These are phyloP conservation scores for Nematodospora valgi DNA, from an alignment of 805 yeast genomes.

Conservation along the genomic window DNA sequence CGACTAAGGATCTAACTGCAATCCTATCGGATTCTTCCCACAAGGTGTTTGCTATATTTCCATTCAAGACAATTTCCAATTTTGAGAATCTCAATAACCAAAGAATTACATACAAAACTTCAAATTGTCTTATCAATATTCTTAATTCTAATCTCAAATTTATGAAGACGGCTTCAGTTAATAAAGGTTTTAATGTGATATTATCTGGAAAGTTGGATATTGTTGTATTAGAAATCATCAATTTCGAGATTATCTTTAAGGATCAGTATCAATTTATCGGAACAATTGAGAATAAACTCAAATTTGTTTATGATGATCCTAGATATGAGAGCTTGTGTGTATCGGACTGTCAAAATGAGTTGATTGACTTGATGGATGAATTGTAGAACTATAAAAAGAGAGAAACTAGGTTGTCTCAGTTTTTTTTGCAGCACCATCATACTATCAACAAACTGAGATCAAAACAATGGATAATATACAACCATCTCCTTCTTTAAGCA, in stretches of 20 bases:
- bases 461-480: too few relatives aligned
- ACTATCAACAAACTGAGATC: too few relatives aligned
- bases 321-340: slow-evolving; percentile 11
- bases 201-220: slow-evolving; percentile 14
- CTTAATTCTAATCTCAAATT: slow-evolving; percentile 26
- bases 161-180: slow-evolving; percentile 12
- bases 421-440: too few relatives aligned
- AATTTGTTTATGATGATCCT: slow-evolving; percentile 23
- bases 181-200: slow-evolving; percentile 10
- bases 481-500: too few relatives aligned
- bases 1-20: slow-evolving; percentile 23
- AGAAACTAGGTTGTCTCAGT: too few relatives aligned
- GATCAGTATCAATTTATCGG: slow-evolving; percentile 24
- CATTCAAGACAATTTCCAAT: slow-evolving; percentile 21
- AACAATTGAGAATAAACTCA: slow-evolving; percentile 17
- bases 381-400: too few relatives aligned
- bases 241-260: slow-evolving; percentile 28
- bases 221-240: slow-evolving; percentile 25
- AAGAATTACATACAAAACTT: slow-evolving; percentile 32
- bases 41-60: slow-evolving; percentile 27
- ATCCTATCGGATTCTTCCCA: slow-evolving; percentile 31
- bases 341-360: too few relatives aligned
- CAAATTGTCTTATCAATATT: slow-evolving; percentile 24
- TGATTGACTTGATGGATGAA: slow-evolving; percentile 4
- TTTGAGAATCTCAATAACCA: slow-evolving; percentile 30